Base-by-base conservation (phyloP, 768 basidiomycete species). In the Leccinellum luteum region DNA sequence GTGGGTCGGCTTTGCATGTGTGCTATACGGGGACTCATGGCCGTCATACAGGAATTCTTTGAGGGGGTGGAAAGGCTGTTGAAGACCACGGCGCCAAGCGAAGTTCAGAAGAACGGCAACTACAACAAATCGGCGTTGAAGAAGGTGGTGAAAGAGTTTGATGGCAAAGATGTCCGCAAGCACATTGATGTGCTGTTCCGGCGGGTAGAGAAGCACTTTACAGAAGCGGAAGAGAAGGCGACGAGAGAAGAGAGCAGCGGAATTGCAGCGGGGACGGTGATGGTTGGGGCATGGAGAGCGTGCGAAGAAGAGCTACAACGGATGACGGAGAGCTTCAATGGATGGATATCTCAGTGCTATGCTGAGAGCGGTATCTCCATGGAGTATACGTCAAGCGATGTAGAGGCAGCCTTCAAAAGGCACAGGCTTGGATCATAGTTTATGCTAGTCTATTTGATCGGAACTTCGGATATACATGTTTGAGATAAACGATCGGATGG, bases 151-250 rank as follows among this genome's bases (percentile, higher is more conserved):
- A 93, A 91, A 68, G 95, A 97, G 65, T 89, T 85, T 70, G 87
- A 82, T 60, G 75, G 84, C 38, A 98, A 97, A 73, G 96, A 98
- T 70, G 75, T 98, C 13, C 87, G 91, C 35, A 96, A 96, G 70
- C 81, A 90, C 59, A 77, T 96, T 52, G 96, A 98, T 55, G 82
- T 83, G 8, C 78, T 98, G 35, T 88, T 87, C 73, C 92, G 92
- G 69, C 85, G 96, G 10, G 92, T 98, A 28, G 92, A 96, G 73
- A 98, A 98, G 73, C 96, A 98, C 68, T 98, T 97, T 66, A 87
- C 87, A 6, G 92, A 94, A 65, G 84, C 84, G 1, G 85, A 87
- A 10, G 89, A 87, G 60, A 87, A 84, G 61, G 68, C 81, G 4
- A 81, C 81, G 19, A 79, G 75, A 4, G 84, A 87, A 57, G 75